Base-by-base conservation (phyloP, 2,329 filamentous ascomycete genomes). In the Endoconidiophora laricicola region DNA sequence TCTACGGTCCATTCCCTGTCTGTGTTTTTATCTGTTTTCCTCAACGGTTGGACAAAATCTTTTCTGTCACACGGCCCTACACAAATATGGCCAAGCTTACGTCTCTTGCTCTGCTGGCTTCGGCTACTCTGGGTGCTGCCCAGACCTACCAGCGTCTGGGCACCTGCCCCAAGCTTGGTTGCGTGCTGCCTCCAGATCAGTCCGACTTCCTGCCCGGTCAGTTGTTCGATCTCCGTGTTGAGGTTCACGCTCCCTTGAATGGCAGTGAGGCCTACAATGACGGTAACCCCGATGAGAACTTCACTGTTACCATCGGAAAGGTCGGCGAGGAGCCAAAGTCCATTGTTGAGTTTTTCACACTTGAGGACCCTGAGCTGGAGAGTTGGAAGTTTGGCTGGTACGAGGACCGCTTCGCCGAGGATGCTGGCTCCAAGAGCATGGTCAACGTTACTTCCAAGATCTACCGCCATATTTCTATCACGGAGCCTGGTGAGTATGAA, bases 351-450 rank as follows among this genome's bases (percentile, higher is more conserved):
- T 87, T 76, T 66, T 90, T 91, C 66, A 69, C 70, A n/a, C 60
- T 82, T 36, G 59, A 72, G 2, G 83, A 90, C 61, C 81, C 85
- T 18, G 65, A 76, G 61, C 66, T 91, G 14, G 86, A 93, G 70
- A 79, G 71, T 55, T 93, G 86, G 86, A 74, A 79, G 56, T 91
- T 91, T 61, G 72, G 72, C n/a, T 91, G 83, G 82, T 90, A 76
- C 60, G 86, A 90, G 68, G 82, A 93, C 58, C 73, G 86, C 23
- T 93, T 86, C 60, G 85, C 85, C 24, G 68, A 79, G 59, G 84
- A 88, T 58, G 78, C 77, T 3, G 66, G 75, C 18, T 79, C 72
- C 36, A 74, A 83, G 3, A 83, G 80, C 1, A 59, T 86, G 18
- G 86, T 93, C 64, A 84, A 86, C 54, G 86, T 91, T 47, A 79